A percentile compares a stretch with the other conserved stretches of the same genome.
phyloP scores from a whole-genome alignment of 1,284 basidiomycete species.

The Sanghuangporus weigelae region DNA sequence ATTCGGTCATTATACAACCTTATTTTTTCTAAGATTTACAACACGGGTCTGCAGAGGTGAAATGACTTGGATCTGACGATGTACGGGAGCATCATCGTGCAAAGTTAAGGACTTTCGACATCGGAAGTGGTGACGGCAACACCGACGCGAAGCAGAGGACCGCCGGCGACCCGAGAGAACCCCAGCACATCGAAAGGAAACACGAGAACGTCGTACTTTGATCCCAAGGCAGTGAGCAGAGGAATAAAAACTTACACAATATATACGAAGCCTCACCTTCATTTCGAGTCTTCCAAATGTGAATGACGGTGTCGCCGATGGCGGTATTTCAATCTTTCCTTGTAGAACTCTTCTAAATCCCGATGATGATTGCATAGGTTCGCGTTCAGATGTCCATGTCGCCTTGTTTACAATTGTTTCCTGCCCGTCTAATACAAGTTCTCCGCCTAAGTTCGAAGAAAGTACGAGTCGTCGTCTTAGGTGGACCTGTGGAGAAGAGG shows the following conservation, averaged over 20 bases:
- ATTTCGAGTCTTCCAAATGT: slow-evolving; percentile 11
- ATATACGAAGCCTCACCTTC: neutral
- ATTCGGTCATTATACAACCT: no score
- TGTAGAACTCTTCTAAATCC: neutral
- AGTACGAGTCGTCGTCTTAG: slow-evolving; percentile 4
- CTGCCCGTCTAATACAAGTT: slow-evolving; percentile 6
- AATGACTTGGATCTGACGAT: no score
- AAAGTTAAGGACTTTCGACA: neutral
- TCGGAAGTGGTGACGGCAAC: neutral
- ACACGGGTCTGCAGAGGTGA: no score
- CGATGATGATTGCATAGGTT: neutral
- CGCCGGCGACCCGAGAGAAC: neutral
- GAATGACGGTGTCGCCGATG: slow-evolving; percentile 4
- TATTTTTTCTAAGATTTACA: no score
- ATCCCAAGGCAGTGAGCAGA: neutral
- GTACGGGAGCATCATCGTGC: no score
- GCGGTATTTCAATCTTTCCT: slow-evolving; percentile 11
- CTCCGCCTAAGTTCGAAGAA: neutral
- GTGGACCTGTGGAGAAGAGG: neutral
- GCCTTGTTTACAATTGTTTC: slow-evolving; percentile 4
- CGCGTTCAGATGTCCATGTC: neutral
- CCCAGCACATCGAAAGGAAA: slow-evolving; percentile 5
- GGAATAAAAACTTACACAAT: neutral
- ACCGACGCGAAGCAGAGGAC: neutral
- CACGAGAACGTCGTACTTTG: slow-evolving; percentile 9